A percentile compares a stretch with the other conserved stretches of the same genome.
Conservation (phyloP, 768 basidiomycete genomes). For the Pilatotrama ljubarskyi region DNA sequence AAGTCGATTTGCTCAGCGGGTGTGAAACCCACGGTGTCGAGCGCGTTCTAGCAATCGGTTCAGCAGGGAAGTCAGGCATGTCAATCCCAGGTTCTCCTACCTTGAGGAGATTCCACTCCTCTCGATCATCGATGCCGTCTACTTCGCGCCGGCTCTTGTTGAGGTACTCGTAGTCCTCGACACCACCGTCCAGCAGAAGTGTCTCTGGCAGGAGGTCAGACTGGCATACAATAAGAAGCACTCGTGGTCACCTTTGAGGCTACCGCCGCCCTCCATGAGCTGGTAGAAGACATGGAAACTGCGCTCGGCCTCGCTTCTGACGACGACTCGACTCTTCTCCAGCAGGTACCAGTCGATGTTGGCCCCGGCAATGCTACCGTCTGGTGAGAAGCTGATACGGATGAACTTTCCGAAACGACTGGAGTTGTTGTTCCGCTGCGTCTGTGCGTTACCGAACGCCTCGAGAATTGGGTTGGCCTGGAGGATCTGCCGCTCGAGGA, state of each 20-base stretch:
- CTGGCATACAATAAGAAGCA: conserved; percentile 2
- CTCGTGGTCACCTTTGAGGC: conserved; percentile 59
- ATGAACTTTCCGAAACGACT: conserved; percentile 99
- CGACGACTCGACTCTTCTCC: conserved; percentile 95
- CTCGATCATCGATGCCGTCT: conserved; percentile 91
- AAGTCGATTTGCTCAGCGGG: conserved; percentile 84
- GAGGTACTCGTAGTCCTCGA: conserved; percentile 87
- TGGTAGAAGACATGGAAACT: conserved; percentile 99
- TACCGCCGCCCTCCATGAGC: conserved; percentile 73
- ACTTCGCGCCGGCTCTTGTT: conserved; percentile 88
- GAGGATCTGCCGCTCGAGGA: conserved; percentile 93
- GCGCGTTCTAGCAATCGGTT: conserved; percentile 54
- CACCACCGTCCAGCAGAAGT: conserved; percentile 68
- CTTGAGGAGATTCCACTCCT: conserved; percentile 83
- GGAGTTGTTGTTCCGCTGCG: conserved; percentile 97
- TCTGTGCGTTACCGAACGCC: conserved; percentile 98
- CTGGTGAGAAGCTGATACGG: conserved; percentile 88
- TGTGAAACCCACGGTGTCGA: conserved; percentile 89
- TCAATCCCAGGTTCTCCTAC: conserved; percentile 42
- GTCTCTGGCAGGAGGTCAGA: conserved; percentile 46
- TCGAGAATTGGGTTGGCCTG: conserved; percentile 98
- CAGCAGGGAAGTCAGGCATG: conserved; percentile 4
- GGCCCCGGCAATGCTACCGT: conserved; percentile 94
- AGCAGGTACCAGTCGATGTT: conserved; percentile 99
- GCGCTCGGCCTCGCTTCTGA: conserved; percentile 83